phyloP scores from a whole-genome alignment of 1,284 basidiomycete genomes.

The Malassezia brasiliensis region DNA sequence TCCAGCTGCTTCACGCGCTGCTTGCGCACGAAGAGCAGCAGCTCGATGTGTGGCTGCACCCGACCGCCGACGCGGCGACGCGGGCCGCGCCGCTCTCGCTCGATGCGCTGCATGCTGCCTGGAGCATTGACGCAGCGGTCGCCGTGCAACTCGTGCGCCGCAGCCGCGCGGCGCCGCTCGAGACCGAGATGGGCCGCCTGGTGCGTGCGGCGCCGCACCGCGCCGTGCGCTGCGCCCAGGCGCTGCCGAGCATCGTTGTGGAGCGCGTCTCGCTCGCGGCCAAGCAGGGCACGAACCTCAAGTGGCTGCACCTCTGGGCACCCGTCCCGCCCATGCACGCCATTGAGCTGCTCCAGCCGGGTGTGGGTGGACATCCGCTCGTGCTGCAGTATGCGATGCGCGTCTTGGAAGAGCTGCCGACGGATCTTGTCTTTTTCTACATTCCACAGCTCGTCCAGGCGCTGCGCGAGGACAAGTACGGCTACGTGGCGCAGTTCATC shows the following conservation, averaged over 20 bases:
- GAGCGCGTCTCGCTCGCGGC: conserved; percentile 50
- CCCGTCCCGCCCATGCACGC: conserved; percentile 68
- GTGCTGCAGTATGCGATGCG: conserved; percentile 94
- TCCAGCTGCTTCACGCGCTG: conserved; percentile 58
- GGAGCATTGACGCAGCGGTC: conserved; percentile 73
- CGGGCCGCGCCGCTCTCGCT: conserved; percentile 37
- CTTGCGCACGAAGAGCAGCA: conserved; percentile 83
- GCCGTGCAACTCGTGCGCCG: conserved; percentile 75
- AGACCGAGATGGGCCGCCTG: conserved; percentile 64
- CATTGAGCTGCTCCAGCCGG: conserved; percentile 38
- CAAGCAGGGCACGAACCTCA: conserved; percentile 26
- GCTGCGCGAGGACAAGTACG: conserved; percentile 63
- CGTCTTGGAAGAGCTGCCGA: conserved; percentile 85
- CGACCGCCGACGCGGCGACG: conserved; percentile 58
- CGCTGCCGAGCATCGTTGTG: conserved; percentile 65
- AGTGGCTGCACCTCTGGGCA: conserved; percentile 80
- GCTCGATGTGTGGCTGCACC: conserved; percentile 82
- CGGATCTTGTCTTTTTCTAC: conserved; percentile 95
- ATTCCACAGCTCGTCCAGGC: conserved; percentile 98
- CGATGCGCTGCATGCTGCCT: conserved; percentile 51
- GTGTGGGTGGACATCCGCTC: conserved; percentile 58
- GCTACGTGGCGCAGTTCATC: conserved; percentile 90
- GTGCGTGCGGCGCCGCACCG: conserved; percentile 65
- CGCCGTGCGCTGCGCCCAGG: conserved; percentile 67
- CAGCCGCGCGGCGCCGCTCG: conserved; percentile 61